Percentiles rank a stretch among this genome's conserved stretches.
Conservation (phyloP, 2,329 filamentous ascomycete genomes). For the Colletotrichum sp. region DNA sequence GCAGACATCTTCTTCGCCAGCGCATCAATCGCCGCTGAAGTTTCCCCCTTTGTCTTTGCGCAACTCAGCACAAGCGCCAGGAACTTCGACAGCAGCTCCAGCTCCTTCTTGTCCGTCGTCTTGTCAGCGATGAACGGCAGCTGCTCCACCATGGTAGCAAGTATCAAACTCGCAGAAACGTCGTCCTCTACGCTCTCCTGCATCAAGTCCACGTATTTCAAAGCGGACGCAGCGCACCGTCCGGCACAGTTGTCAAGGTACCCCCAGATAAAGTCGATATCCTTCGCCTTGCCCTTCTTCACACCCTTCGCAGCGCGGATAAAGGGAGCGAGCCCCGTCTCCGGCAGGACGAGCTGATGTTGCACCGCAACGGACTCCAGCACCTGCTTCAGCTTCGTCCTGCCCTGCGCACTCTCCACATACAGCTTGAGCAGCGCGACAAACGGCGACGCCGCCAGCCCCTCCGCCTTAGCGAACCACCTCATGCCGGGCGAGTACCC, state of each 20-base stretch:
- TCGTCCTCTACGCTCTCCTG: constrained; percentile 48
- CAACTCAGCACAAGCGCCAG: constrained; percentile 62
- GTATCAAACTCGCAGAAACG: constrained; percentile 64
- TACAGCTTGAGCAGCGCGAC: constrained; percentile 67
- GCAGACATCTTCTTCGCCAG: constrained; percentile 34
- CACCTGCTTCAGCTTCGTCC: constrained; percentile 39
- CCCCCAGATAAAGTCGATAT: constrained; percentile 57
- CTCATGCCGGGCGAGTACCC: constrained; percentile 82
- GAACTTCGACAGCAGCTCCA: constrained; percentile 60
- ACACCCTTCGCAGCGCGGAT: constrained; percentile 43
- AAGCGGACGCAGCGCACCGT: constrained; percentile 75
- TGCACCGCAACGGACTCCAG: constrained; percentile 68
- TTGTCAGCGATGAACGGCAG: constrained; percentile 69
- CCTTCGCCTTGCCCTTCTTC: constrained; percentile 24
- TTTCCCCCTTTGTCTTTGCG: constrained; percentile 57
- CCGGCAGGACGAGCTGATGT: constrained; percentile 67
- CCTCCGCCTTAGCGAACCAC: constrained; percentile 83
- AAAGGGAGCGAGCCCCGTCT: constrained; percentile 52
- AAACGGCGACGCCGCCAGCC: constrained; percentile 71
- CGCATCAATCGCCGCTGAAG: constrained; percentile 27
- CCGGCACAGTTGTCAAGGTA: constrained; percentile 86
- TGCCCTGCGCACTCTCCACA: constrained; percentile 4
- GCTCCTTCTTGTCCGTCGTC: constrained; percentile 46
- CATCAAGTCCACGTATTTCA: constrained; percentile 81
- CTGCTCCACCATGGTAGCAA: constrained; percentile 78